These are phyloP conservation scores for Polygonum aviculare DNA, from an alignment of 148 eudicot genomes.

Conservation along the genomic window DNA sequence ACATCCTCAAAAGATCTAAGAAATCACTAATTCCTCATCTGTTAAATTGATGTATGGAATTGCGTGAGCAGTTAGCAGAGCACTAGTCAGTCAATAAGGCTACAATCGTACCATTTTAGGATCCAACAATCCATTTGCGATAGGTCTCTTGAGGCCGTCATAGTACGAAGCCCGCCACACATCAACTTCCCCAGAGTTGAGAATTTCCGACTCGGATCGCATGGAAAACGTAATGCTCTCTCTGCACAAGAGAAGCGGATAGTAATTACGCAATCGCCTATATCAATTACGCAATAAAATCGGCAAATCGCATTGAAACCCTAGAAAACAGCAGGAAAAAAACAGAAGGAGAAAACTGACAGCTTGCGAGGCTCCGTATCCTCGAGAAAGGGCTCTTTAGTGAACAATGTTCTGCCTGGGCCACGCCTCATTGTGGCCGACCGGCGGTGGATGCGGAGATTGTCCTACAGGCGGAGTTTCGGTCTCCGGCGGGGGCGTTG, in stretches of 20 bases:
- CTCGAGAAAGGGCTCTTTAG: conserved; percentile 67
- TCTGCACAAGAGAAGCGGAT: conserved; percentile 23
- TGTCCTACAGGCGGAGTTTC: background rate
- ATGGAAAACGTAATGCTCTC: conserved; percentile 60
- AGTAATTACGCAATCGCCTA: background rate
- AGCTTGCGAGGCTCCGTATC: conserved; percentile 69
- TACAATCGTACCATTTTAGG: conserved; percentile 54
- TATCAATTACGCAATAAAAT: background rate
- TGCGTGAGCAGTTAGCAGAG: background rate
- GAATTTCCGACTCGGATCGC: conserved; percentile 47
- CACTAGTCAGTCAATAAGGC: background rate
- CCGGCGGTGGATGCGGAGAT: background rate
- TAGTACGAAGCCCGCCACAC: conserved; percentile 42
- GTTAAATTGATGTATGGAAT: background rate
- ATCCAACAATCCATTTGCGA: conserved; percentile 65
- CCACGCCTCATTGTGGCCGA: conserved; percentile 8
- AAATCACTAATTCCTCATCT: background rate
- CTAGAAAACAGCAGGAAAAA: background rate
- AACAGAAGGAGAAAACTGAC: conserved; percentile 20
- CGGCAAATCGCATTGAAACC: background rate
- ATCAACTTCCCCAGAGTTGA: conserved; percentile 55
- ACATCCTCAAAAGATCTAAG: background rate
- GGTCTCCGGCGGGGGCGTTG: background rate
- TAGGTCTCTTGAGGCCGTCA: conserved; percentile 35
- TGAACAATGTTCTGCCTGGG: conserved; percentile 37